Evolutionary conservation across 2,329 filamentous ascomycete genomes (phyloP), one percentile per base, ranked within the genome.

Genomic region (Hypoxylon rubiginosum): DNA sequence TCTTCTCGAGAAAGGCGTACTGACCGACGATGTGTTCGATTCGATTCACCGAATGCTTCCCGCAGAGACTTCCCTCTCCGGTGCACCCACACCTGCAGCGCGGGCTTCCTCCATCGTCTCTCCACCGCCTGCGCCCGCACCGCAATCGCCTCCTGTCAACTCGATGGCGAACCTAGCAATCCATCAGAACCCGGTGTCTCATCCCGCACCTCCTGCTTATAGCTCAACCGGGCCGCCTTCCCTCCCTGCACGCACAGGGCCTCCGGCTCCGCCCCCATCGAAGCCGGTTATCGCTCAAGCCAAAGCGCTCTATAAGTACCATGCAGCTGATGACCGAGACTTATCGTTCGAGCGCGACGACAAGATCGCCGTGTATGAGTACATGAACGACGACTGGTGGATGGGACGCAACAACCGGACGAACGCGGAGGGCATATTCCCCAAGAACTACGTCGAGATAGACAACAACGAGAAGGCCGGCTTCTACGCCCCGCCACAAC

Each of bases 311-410:
- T 98, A 97, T 83, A 86, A 87, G 67, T 98, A 97, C 83, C 86
- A 85, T 34, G 92, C 91, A 8, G 79, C 91, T 43, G 94, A 97
- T 77, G 86, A 90, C 3, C 93, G 93, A 64, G 95, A 98, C 78
- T 85, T 97, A 68, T 88, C 88, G 2, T 88, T 98, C 64, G 88
- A 93, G 76, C 90, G 91, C 67, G 91, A 94, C 76, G 95, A 98
- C 81, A 85, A 86, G 69, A 85, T 98, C 72, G 86, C 88, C 64
- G 92, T 98, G 21, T 88, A 89, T 71, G 93, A 97, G 81, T 94
- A 97, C 83, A 96, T 97, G 91, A 98, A 98, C 81, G 89, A 90
- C 68, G 94, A 98, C 80, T 98, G 95, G 95, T 97, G 94, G 93
- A 91, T 93, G 85, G 95, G 95, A 72, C 88, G 88, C 73, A 97